Percentiles rank a stretch among this genome's conserved stretches.
Evolutionary conservation across 2,329 filamentous ascomycete genomes (phyloP).

Genomic region (Stemphylium vesicarium): DNA sequence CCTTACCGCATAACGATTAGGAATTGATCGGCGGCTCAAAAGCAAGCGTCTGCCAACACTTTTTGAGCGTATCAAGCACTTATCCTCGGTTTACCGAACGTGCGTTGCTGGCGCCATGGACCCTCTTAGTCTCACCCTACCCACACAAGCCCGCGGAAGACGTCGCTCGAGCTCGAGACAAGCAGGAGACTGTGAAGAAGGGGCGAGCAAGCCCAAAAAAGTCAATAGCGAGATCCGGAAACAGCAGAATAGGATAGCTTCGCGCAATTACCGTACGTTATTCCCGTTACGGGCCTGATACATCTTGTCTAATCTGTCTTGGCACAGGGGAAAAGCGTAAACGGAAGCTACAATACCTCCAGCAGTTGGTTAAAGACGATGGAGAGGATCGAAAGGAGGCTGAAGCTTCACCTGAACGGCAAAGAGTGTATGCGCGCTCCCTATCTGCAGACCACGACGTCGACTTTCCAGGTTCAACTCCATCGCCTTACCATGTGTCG

Average conservation of each 20-base stretch:
- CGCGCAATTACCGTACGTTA: conserved; percentile 45
- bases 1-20: conserved; percentile 20
- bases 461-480: not conserved
- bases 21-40: conserved; percentile 24
- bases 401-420: conserved; percentile 19
- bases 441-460: conserved; percentile 25
- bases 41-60: conserved; percentile 21
- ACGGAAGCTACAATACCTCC: conserved; percentile 45
- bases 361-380: conserved; percentile 40
- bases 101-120: conserved; percentile 32
- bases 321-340: conserved; percentile 46
- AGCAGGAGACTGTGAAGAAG: conserved; percentile 10
- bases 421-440: conserved; percentile 23
- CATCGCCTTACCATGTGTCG: conserved; percentile 14
- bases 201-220: conserved; percentile 39
- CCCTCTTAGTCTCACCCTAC: conserved; percentile 12
- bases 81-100: conserved; percentile 9
- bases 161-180: conserved; percentile 17
- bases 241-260: conserved; percentile 48
- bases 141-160: conserved; percentile 13
- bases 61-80: conserved; percentile 15
- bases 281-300: not conserved
- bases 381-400: conserved; percentile 21
- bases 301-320: conserved; percentile 14
- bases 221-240: conserved; percentile 47